Conservation (phyloP, 306 rosid species). For the Carpinus viminea region DNA sequence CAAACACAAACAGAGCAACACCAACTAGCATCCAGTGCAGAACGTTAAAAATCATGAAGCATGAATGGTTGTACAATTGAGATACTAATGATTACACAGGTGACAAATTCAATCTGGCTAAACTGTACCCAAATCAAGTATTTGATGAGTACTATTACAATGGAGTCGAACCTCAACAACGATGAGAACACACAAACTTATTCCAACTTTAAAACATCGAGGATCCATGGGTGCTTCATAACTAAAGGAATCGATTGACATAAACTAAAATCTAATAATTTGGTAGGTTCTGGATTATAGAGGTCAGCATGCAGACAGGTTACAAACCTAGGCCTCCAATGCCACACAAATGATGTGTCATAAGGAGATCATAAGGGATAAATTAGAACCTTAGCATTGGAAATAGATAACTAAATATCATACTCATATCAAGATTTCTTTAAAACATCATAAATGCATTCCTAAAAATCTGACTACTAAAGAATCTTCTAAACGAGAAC, state of each 20-base stretch:
- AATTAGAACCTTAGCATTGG: background rate
- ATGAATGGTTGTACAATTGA: background rate
- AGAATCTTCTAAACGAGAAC: background rate
- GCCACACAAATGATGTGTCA: background rate
- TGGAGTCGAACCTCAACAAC: background rate
- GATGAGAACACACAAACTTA: background rate
- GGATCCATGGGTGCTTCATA: background rate
- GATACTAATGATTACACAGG: background rate
- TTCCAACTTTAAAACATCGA: background rate
- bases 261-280: background rate
- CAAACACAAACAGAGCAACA: background rate
- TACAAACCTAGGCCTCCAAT: background rate
- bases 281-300: background rate
- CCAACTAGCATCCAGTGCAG: conserved; percentile 1
- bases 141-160: background rate
- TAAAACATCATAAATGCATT: background rate
- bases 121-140: background rate
- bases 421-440: background rate
- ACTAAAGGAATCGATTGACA: background rate
- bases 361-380: background rate
- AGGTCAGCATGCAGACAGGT: background rate
- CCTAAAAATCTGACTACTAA: background rate
- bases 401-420: background rate
- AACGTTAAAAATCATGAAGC: background rate
- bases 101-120: background rate